These are phyloP conservation scores for Pythium monospermum DNA, from an alignment of 352 stramenopile genomes.

Conservation along the genomic window DNA sequence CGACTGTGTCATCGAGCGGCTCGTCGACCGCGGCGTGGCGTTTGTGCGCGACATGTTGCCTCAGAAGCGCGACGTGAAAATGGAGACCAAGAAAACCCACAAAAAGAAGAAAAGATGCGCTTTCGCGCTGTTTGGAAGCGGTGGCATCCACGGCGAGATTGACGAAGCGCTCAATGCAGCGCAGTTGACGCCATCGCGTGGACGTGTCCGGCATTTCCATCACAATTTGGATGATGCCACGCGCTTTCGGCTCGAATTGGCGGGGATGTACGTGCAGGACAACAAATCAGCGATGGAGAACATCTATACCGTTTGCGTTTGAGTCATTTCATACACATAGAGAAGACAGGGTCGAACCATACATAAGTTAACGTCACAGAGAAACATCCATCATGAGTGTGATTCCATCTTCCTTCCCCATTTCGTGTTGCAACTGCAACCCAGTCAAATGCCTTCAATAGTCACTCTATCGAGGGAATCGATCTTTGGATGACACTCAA, in stretches of 20 bases:
- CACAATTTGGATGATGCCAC: conserved; percentile 15
- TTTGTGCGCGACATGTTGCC: conserved; percentile 5
- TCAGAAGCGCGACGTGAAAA: conserved; percentile 1
- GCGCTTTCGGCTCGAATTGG: conserved; percentile 19
- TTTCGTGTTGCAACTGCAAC: background rate
- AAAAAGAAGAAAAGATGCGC: background rate
- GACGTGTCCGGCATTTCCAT: background rate
- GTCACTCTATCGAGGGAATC: conserved; percentile 3
- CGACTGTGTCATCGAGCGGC: conserved; percentile 2
- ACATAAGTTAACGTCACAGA: no score
- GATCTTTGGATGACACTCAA: conserved; percentile 4
- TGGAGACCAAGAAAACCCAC: background rate
- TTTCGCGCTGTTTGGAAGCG: background rate
- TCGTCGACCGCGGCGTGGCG: background rate
- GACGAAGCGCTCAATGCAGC: background rate
- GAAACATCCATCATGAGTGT: no score
- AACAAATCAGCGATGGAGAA: background rate
- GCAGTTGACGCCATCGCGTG: background rate
- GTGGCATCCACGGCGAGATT: background rate
- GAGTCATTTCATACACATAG: no score
- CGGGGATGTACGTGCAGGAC: conserved; percentile 11
- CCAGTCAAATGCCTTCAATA: conserved; percentile 7
- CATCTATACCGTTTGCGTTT: conserved; percentile 1
- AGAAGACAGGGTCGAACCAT: no score
- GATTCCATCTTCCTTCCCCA: background rate